Conservation (phyloP, 805 yeast species). For the Pachysolen tannophilus region DNA sequence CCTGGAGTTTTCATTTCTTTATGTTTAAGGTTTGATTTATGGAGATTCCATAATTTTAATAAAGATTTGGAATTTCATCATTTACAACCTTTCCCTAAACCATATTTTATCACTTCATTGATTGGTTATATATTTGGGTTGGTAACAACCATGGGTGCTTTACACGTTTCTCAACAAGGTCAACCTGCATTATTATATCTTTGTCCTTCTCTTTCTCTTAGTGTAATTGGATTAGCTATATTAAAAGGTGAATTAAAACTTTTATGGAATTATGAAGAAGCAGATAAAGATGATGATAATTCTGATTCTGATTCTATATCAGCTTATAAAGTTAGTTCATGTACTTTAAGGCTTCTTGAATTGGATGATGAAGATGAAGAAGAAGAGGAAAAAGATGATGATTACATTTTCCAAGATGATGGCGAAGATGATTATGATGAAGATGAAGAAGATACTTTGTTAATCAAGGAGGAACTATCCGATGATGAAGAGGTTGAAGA, state of each 20-base stretch:
- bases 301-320: constrained; percentile 18
- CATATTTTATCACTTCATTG: constrained; percentile 40
- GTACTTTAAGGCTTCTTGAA: constrained; percentile 9
- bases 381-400: constrained; percentile 16
- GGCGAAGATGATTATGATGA: too few relatives aligned
- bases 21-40: constrained; percentile 47
- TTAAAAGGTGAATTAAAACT: constrained; percentile 31
- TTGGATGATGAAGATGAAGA: constrained; percentile 10
- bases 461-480: constrained; percentile 2
- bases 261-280: constrained; percentile 32
- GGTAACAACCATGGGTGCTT: constrained; percentile 29
- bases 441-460: constrained; percentile 20
- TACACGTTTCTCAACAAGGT: constrained; percentile 32
- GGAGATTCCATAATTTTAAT: constrained; percentile 25
- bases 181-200: constrained; percentile 66
- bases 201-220: constrained; percentile 37
- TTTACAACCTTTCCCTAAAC: constrained; percentile 26
- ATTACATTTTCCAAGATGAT: constrained; percentile 11
- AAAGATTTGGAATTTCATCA: constrained; percentile 31
- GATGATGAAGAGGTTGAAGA: constrained; percentile 2
- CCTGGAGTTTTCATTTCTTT: constrained; percentile 50
- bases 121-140: constrained; percentile 42
- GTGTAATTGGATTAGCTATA: constrained; percentile 26
- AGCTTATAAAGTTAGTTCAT: constrained; percentile 12
- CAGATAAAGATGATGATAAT: constrained; percentile 12